phyloP scores from a whole-genome alignment of 1,139 yeast genomes.

The Yamadazyma dendronema region DNA sequence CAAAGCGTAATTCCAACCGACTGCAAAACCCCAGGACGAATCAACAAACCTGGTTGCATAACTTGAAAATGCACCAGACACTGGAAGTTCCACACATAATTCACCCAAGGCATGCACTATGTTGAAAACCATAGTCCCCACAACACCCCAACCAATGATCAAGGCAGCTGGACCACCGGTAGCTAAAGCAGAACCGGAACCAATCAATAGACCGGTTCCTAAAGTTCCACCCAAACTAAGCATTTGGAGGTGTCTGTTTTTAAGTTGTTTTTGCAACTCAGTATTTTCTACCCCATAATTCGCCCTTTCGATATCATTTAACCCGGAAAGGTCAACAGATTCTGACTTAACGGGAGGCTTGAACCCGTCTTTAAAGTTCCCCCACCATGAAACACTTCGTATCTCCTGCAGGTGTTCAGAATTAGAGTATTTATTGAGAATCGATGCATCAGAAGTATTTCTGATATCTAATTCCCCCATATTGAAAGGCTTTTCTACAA shows the following conservation, averaged over 20 bases:
- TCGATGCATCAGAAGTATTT: not conserved
- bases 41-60: conserved; percentile 71
- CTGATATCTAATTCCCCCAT: conserved; percentile 1
- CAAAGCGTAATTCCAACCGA: conserved; percentile 78
- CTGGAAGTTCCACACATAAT: conserved; percentile 74
- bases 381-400: conserved; percentile 16
- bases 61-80: conserved; percentile 75
- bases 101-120: conserved; percentile 88
- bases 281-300: conserved; percentile 27
- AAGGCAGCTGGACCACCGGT: conserved; percentile 83
- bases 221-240: conserved; percentile 66
- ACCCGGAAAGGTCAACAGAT: conserved; percentile 15
- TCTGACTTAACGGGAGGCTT: conserved; percentile 19
- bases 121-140: conserved; percentile 69
- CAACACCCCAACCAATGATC: conserved; percentile 63
- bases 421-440: conserved; percentile 1
- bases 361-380: conserved; percentile 34
- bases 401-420: conserved; percentile 2
- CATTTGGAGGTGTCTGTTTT: conserved; percentile 57
- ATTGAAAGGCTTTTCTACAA: not conserved
- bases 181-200: conserved; percentile 65
- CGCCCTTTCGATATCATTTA: conserved; percentile 28
- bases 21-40: conserved; percentile 74
- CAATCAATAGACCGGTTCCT: conserved; percentile 71
- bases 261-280: conserved; percentile 38